Evolutionary conservation across 2,329 filamentous ascomycete genomes (phyloP), one percentile per base, ranked within the genome.

Genomic region (Botrytis fragariae): DNA sequence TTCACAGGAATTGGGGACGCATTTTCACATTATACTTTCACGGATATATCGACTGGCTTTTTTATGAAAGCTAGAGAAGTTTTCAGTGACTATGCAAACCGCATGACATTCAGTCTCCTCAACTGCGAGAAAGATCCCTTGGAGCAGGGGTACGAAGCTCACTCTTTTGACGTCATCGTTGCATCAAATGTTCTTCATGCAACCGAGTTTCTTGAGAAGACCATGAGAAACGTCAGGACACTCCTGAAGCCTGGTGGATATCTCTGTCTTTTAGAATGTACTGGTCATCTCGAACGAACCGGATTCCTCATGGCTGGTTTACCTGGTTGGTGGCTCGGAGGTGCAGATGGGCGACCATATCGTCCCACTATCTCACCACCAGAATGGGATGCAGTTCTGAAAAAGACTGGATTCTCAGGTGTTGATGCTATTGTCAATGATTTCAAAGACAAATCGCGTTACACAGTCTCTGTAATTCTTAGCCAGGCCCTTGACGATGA

Each of bases 11-110:
- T 73, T 16, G 65, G 61, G 20, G 70, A 67, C 16, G 70, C 61
- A 14, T 71, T 48, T 44, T 78, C 77, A 68, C n/a, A 37, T 32
- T 75, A 79, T 60, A 73, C 69, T 5, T 79, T 75, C 67, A 80
- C 79, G 20, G 78, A 80, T 69, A 74, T 79, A 18, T 76, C 75
- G 3, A 63, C 80, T 2, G 81, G 79, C 4, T 84, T 84, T 77
- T 84, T 84, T 63, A 79, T 79, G 35, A 75, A 78, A 16, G 82
- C 82, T 0, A 74, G 74, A 37, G 60, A 63, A 6, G 57, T 37
- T 14, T 72, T 78, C 20, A 63, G 29, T 16, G 29, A 68, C 9
- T 44, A 48, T 54, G 29, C 57, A 3, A 39, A 25, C 16, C 48
- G 51, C 42, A 72, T 72, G 39, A 59, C 45, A 16, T 71, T 73